Conservation (phyloP, 177 flowering plant genomes). For the Telopea speciosissima region DNA sequence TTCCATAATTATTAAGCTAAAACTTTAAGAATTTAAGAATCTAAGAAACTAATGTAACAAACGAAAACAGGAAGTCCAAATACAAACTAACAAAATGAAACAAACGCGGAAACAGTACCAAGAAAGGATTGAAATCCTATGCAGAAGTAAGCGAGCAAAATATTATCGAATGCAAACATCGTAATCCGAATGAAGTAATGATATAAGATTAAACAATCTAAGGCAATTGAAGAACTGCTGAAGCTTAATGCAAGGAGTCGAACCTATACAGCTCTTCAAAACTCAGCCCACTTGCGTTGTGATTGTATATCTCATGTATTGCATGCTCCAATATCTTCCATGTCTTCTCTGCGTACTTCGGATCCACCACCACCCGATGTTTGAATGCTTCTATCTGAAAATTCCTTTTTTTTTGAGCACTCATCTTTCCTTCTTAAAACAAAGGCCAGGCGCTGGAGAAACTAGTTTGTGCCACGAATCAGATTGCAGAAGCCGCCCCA, state of each 20-base stretch:
- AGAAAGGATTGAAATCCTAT: neutral
- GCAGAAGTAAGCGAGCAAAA: neutral
- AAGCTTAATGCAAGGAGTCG: constrained; percentile 4
- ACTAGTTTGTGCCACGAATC: neutral
- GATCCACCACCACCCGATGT: constrained; percentile 21
- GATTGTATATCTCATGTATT: constrained; percentile 21
- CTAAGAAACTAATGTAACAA: neutral
- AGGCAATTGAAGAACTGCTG: constrained; percentile 9
- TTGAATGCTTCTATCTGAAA: constrained; percentile 20
- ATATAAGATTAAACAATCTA: neutral
- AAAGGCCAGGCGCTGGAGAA: neutral
- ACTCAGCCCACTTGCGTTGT: constrained; percentile 19
- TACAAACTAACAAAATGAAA: neutral
- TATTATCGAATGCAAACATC: neutral
- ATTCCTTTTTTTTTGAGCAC: constrained; percentile 16
- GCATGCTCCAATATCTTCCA: constrained; percentile 21
- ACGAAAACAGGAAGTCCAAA: neutral
- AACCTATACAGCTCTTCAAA: constrained; percentile 22
- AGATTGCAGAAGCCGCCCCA: neutral
- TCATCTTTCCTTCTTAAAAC: constrained; percentile 2
- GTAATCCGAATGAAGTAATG: neutral
- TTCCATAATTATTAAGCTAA: neutral
- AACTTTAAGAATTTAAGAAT: neutral
- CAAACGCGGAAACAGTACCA: neutral
- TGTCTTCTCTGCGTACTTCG: constrained; percentile 20